Evolutionary conservation across 345 rosid genomes (phyloP), one percentile per base, ranked within the genome.

Genomic region (Geranium brycei): DNA sequence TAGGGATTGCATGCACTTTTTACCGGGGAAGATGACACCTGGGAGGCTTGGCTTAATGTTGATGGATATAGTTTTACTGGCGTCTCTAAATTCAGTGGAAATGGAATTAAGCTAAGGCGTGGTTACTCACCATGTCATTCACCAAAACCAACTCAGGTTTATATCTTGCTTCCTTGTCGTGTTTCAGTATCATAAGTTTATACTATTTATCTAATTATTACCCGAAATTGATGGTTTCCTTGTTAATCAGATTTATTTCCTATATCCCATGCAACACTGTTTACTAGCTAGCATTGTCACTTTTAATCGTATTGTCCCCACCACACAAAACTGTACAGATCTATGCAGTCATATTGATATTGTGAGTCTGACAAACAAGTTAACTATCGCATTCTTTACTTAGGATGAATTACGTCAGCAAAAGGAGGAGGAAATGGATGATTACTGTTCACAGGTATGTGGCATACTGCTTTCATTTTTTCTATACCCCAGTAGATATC

Each of bases 1-100:
- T 66, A 93, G 99, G 96, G 97, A 72, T 91, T 91, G 69, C 91
- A 93, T 81, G 88, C 87, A 7, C 85, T 93, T 70, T 88, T 88
- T 76, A 93, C 89, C 0, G 97, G 96, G 68, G 99, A 93, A 81
- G 97, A 90, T 76, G 75, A 84, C 65, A 90, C 95, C 19, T 93
- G 99, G 99, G 96, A 93, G 76, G 95, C 96, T 51, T 91, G 92
- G 96, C 87, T 93, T 60, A 88, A 77, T 73, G 87, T 80, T 68
- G 96, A 90, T 70, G 82, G 87, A 19, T 82, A 89, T 72, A 89
- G 97, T 15, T 80, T 91, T 79, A 76, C 91, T 58, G 72, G 88
- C 69, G 66, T 86, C 63, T 68, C 90, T 70, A 78, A 81, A 64
- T 80, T 88, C 59, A 64, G 84, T 63, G 87, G 95, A 67, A 85